Percentiles rank a stretch among this genome's conserved stretches.
Evolutionary conservation across 2,329 filamentous ascomycete genomes (phyloP).

Genomic region (Ascocoryne sarcoides): DNA sequence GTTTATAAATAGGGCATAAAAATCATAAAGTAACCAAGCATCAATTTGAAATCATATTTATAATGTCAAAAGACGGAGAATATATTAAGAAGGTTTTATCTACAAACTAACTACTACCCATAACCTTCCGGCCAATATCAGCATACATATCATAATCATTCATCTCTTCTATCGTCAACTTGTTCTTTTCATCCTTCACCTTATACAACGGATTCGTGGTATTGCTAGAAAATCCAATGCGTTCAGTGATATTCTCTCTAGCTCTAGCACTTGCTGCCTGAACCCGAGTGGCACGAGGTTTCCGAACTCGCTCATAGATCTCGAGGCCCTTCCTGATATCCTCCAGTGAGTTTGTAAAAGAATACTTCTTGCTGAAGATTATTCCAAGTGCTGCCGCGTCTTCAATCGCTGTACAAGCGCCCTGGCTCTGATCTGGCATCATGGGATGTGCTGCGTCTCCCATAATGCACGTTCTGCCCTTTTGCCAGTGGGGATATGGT

Average conservation of each 20-base stretch:
- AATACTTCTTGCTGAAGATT: conserved; percentile 27
- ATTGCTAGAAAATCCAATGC: conserved; percentile 57
- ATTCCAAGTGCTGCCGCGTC: conserved; percentile 33
- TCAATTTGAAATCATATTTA: no score
- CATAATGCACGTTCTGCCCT: conserved; percentile 45
- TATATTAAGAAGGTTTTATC: no score
- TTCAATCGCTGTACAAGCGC: conserved; percentile 34
- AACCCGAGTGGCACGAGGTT: conserved; percentile 46
- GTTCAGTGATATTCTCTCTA: conserved; percentile 52
- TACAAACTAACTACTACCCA: not conserved
- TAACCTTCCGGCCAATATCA: conserved; percentile 36
- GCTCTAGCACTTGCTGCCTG: conserved; percentile 50
- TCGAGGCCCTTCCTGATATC: conserved; percentile 39
- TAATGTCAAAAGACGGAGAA: no score
- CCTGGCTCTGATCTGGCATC: conserved; percentile 63
- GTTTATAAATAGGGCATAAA: no score
- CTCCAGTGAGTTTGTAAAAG: conserved; percentile 32
- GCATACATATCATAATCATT: conserved; percentile 54
- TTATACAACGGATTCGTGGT: conserved; percentile 48
- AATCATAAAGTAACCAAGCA: no score
- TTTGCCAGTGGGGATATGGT: conserved; percentile 50
- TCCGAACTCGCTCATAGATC: conserved; percentile 43
- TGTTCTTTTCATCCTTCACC: conserved; percentile 51
- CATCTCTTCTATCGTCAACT: conserved; percentile 62
- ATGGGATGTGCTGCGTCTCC: conserved; percentile 62